Conservation (phyloP, 805 yeast species). For the Yarrowia sp. region DNA sequence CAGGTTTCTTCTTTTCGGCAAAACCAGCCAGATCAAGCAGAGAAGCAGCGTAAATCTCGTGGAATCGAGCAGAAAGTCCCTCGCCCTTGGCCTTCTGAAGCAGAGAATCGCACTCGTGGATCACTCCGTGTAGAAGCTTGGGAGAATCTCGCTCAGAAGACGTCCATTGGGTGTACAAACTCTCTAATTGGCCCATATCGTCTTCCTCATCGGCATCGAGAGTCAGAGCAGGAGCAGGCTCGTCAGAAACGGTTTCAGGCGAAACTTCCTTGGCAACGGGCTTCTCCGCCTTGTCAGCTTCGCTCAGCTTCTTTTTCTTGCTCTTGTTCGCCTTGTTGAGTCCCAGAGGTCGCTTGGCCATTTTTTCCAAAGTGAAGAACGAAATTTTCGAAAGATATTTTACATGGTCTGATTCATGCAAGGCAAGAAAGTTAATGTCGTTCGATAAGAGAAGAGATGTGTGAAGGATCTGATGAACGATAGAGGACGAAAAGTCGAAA, state of each 20-base stretch:
- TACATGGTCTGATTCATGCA: slow-evolving; percentile 26
- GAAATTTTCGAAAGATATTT: not conserved
- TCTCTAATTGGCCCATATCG: slow-evolving; percentile 76
- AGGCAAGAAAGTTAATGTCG: not conserved
- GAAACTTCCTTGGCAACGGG: not conserved
- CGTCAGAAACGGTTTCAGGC: slow-evolving; percentile 48
- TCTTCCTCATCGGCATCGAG: slow-evolving; percentile 77
- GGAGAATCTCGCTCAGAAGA: slow-evolving; percentile 60
- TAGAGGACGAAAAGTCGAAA: no score
- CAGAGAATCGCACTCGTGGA: slow-evolving; percentile 90
- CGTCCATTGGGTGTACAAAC: slow-evolving; percentile 71
- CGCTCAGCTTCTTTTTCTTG: slow-evolving; percentile 44
- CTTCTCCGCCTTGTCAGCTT: not conserved
- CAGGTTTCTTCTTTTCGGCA: slow-evolving; percentile 44
- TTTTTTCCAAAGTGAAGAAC: slow-evolving; percentile 10
- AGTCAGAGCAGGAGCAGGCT: slow-evolving; percentile 70
- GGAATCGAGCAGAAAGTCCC: slow-evolving; percentile 56
- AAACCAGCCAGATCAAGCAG: slow-evolving; percentile 49
- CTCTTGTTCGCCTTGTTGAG: slow-evolving; percentile 64
- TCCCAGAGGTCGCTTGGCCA: slow-evolving; percentile 74
- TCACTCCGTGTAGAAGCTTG: slow-evolving; percentile 64
- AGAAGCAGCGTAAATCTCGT: slow-evolving; percentile 76
- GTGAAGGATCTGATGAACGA: no score
- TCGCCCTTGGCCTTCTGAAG: slow-evolving; percentile 51
- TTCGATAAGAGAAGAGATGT: slow-evolving; percentile 1